These are phyloP conservation scores for Colletotrichum australisinense DNA, from an alignment of 2,329 filamentous ascomycete genomes.

Conservation along the genomic window DNA sequence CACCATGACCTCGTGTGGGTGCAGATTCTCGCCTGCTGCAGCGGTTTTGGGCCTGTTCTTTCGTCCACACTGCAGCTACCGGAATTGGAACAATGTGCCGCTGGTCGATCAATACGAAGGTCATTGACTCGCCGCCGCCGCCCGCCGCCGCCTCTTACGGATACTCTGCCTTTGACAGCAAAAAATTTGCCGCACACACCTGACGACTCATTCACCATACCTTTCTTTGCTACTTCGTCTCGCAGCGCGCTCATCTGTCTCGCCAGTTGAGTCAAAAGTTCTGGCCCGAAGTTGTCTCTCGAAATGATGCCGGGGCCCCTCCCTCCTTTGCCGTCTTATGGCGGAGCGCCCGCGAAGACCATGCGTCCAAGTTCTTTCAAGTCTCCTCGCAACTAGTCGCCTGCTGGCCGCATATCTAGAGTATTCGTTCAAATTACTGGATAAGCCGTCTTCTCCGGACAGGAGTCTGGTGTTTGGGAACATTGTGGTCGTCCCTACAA, in stretches of 20 bases:
- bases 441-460: neutral
- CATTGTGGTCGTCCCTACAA: slow-evolving; percentile 21
- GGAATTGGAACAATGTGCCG: slow-evolving; percentile 15
- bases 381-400: slow-evolving; percentile 3
- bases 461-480: slow-evolving; percentile 23
- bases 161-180: slow-evolving; percentile 15
- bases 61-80: slow-evolving; percentile 25
- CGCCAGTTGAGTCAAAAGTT: slow-evolving; percentile 11
- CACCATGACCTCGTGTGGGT: neutral
- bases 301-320: slow-evolving; percentile 6
- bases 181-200: neutral
- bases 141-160: neutral
- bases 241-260: slow-evolving; percentile 11
- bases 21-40: slow-evolving; percentile 12
- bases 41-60: slow-evolving; percentile 19
- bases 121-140: slow-evolving; percentile 24
- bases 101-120: slow-evolving; percentile 5
- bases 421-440: slow-evolving; percentile 2
- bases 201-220: neutral
- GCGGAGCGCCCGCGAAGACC: slow-evolving; percentile 6
- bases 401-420: neutral
- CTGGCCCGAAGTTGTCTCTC: slow-evolving; percentile 10
- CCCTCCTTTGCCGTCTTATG: slow-evolving; percentile 1
- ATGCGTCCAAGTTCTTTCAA: slow-evolving; percentile 25
- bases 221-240: slow-evolving; percentile 4